phyloP scores from a whole-genome alignment of 352 stramenopile species.

The Phytophthora boehmeriae region DNA sequence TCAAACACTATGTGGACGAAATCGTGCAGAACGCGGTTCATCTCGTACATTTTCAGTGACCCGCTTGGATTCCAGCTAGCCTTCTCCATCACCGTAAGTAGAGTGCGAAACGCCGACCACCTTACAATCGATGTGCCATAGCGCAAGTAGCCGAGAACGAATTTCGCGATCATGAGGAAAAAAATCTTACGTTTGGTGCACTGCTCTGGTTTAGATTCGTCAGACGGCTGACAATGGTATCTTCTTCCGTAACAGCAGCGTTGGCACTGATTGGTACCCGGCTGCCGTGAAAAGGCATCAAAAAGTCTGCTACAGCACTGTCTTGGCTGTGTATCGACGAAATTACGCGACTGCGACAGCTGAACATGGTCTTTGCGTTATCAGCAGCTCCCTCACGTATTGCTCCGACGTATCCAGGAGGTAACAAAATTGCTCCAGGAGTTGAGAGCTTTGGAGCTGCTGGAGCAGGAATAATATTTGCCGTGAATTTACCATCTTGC shows the following conservation, averaged over 20 bases:
- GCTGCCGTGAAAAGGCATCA: conserved; percentile 55
- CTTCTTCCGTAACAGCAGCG: conserved; percentile 19
- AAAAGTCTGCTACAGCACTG: conserved; percentile 40
- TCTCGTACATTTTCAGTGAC: conserved; percentile 42
- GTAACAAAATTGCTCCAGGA: conserved; percentile 36
- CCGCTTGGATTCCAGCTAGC: conserved; percentile 48
- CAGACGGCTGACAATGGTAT: conserved; percentile 40
- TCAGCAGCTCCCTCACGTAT: conserved; percentile 38
- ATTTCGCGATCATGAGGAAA: conserved; percentile 52
- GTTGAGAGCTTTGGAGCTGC: conserved; percentile 16
- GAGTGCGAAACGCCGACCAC: conserved; percentile 56
- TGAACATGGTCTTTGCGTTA: conserved; percentile 45
- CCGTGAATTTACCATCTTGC: conserved; percentile 45
- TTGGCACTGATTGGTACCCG: neutral
- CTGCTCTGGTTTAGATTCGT: conserved; percentile 38
- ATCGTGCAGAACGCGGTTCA: conserved; percentile 52
- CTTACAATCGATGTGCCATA: conserved; percentile 47
- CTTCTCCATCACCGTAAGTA: conserved; percentile 69
- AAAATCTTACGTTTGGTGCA: conserved; percentile 50
- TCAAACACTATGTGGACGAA: conserved; percentile 67
- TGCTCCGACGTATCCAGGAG: conserved; percentile 45
- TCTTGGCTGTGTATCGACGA: conserved; percentile 73
- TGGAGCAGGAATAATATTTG: conserved; percentile 45
- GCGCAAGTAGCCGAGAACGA: conserved; percentile 58
- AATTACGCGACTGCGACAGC: conserved; percentile 44